A percentile compares a stretch with the other conserved stretches of the same genome.
Evolutionary conservation across 306 rosid genomes (phyloP).

Genomic region (Hippophae gyantsensis): DNA sequence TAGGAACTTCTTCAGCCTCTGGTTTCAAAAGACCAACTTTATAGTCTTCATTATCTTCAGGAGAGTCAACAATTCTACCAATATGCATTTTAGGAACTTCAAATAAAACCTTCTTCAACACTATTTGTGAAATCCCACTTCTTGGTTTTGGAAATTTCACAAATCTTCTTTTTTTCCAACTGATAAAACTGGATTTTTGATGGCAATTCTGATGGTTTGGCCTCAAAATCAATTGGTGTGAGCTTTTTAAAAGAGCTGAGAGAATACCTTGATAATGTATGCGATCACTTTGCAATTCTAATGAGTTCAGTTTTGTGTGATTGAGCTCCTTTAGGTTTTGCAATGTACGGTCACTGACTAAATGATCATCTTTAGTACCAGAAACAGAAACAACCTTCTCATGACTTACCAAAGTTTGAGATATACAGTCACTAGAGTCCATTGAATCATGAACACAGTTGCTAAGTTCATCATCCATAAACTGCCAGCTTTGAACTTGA

Average conservation of each 20-base stretch:
- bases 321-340: conserved; percentile 32
- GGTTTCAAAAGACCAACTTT: conserved; percentile 43
- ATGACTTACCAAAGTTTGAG: conserved; percentile 52
- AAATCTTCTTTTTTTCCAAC: conserved; percentile 41
- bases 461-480: conserved; percentile 59
- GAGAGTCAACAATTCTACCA: conserved; percentile 32
- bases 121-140: conserved; percentile 35
- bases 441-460: conserved; percentile 51
- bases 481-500: conserved; percentile 68
- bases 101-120: conserved; percentile 59
- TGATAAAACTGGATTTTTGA: conserved; percentile 44
- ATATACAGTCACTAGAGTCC: conserved; percentile 74
- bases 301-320: conserved; percentile 33
- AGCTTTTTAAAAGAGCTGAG: conserved; percentile 39
- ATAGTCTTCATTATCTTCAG: conserved; percentile 41
- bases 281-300: conserved; percentile 35
- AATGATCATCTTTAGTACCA: conserved; percentile 19
- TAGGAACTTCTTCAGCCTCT: conserved; percentile 53
- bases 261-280: conserved; percentile 54
- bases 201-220: conserved; percentile 28
- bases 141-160: conserved; percentile 29
- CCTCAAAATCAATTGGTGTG: conserved; percentile 42
- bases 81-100: conserved; percentile 70
- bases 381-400: conserved; percentile 32
- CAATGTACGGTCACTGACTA: conserved; percentile 13